phyloP scores from a whole-genome alignment of 306 rosid genomes.

The Cucumis sativus region Cucumber_9930_V3 NC_026657.2:39607001-39607500 shows the following conservation, averaged over 20 bases:
- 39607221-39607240: slow-evolving; percentile 13
- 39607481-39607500: slow-evolving; percentile 37
- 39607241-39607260: slow-evolving; percentile 17
- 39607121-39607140: background rate
- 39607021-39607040: background rate
- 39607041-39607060: background rate
- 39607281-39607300: slow-evolving; percentile 15
- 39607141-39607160: background rate
- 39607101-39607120: background rate
- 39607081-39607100: background rate
- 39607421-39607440: slow-evolving; percentile 20
- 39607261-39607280: slow-evolving; percentile 9
- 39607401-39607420: slow-evolving; percentile 14
- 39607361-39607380: slow-evolving; percentile 26
- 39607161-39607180: slow-evolving; percentile 42
- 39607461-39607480: slow-evolving; percentile 52
- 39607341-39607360: slow-evolving; percentile 56
- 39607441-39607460: slow-evolving; percentile 38
- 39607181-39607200: background rate
- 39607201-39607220: slow-evolving; percentile 13
- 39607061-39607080: background rate
- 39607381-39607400: slow-evolving; percentile 61
- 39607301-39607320: slow-evolving; percentile 63
- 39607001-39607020: background rate
- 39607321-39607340: slow-evolving; percentile 39